Evolutionary conservation across 2,329 filamentous ascomycete species (phyloP).

Genomic region (Fusarium sp.): DNA sequence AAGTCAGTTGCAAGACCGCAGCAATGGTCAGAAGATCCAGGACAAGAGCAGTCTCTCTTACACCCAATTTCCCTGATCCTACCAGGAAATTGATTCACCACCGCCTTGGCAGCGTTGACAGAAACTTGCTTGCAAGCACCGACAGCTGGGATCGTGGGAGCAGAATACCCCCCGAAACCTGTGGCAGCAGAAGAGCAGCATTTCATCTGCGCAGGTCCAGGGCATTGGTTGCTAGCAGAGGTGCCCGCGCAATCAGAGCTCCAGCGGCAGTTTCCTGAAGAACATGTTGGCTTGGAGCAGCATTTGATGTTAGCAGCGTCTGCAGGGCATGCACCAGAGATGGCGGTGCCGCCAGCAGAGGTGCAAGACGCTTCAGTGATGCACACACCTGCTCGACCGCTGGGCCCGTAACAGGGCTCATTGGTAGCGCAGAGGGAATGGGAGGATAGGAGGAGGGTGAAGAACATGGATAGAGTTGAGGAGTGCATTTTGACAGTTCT

Average conservation of each 20-base stretch:
- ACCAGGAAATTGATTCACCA: slow-evolving; percentile 48
- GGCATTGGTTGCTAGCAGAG: slow-evolving; percentile 45
- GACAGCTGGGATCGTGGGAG: slow-evolving; percentile 46
- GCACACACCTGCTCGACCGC: slow-evolving; percentile 47
- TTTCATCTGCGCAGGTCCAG: slow-evolving; percentile 49
- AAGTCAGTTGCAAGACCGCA: slow-evolving; percentile 50
- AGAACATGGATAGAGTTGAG: slow-evolving; percentile 1
- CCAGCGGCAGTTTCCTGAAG: slow-evolving; percentile 50
- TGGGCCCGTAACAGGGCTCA: slow-evolving; percentile 45
- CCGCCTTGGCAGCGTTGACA: slow-evolving; percentile 46
- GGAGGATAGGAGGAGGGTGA: slow-evolving; percentile 24
- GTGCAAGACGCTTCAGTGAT: slow-evolving; percentile 48
- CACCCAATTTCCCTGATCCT: slow-evolving; percentile 48
- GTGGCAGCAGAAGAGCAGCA: slow-evolving; percentile 47
- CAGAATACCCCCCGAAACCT: slow-evolving; percentile 48
- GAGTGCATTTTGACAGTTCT: slow-evolving; percentile 31
- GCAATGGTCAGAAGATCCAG: slow-evolving; percentile 48
- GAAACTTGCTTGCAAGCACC: slow-evolving; percentile 49
- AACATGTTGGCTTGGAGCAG: slow-evolving; percentile 52
- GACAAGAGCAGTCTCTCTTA: slow-evolving; percentile 45
- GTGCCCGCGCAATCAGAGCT: slow-evolving; percentile 48
- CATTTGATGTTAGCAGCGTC: slow-evolving; percentile 51
- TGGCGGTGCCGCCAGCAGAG: slow-evolving; percentile 48
- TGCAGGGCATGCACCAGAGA: slow-evolving; percentile 49
- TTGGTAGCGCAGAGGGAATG: slow-evolving; percentile 40